Conservation (phyloP, 495 filamentous ascomycete species). For the Penicillium atrosanguineum region DNA sequence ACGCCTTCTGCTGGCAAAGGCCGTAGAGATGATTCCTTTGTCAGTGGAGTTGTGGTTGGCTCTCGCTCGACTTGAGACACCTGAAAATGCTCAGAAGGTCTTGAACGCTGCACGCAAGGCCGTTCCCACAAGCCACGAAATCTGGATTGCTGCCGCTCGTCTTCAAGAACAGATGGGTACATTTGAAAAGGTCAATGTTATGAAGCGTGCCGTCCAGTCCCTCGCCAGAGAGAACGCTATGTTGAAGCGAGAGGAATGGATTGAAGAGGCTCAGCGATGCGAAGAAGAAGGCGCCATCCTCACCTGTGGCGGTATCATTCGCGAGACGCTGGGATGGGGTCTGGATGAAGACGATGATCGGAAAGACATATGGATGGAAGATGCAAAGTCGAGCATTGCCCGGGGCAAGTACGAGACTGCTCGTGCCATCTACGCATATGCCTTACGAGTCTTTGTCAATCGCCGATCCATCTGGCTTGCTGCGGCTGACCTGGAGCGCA, state of each 20-base stretch:
- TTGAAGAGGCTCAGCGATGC: constrained; percentile 88
- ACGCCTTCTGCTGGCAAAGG: constrained; percentile 81
- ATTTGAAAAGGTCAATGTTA: constrained; percentile 74
- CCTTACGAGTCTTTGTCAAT: constrained; percentile 80
- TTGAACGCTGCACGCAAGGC: constrained; percentile 94
- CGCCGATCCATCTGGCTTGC: constrained; percentile 83
- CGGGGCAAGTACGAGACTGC: constrained; percentile 85
- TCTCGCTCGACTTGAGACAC: constrained; percentile 81
- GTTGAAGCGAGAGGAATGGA: constrained; percentile 96
- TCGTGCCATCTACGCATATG: constrained; percentile 88
- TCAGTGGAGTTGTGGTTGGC: constrained; percentile 95
- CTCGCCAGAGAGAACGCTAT: constrained; percentile 90
- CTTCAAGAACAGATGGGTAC: constrained; percentile 88
- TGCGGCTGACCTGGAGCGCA: constrained; percentile 86
- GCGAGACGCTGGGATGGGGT: constrained; percentile 88
- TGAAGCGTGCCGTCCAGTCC: constrained; percentile 91
- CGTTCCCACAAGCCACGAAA: constrained; percentile 83
- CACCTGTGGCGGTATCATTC: constrained; percentile 84
- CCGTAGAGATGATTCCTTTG: constrained; percentile 87
- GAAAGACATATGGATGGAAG: constrained; percentile 92
- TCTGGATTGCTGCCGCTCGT: constrained; percentile 93
- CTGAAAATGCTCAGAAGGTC: constrained; percentile 88
- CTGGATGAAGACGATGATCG: constrained; percentile 96
- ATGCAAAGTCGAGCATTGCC: constrained; percentile 74
- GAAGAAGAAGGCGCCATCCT: constrained; percentile 87